These are phyloP conservation scores for Isatis tinctoria DNA, from an alignment of 345 rosid genomes.

Conservation along the genomic window DNA sequence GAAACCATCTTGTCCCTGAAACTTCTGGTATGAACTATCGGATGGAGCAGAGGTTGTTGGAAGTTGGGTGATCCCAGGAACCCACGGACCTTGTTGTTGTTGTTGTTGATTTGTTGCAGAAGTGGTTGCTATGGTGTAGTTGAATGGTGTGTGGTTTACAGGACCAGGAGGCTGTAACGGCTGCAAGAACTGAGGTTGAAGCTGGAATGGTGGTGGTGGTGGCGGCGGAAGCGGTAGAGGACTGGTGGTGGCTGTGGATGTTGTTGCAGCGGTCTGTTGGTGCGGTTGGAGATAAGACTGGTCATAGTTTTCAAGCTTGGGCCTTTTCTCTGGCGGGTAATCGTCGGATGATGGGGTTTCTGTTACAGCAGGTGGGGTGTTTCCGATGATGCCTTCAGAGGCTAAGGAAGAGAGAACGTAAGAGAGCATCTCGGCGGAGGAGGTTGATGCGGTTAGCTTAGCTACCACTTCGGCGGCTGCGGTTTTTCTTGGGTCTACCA, in stretches of 20 bases:
- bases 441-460: constrained; percentile 84
- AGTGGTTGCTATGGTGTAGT: constrained; percentile 41
- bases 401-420: constrained; percentile 89
- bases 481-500: constrained; percentile 63
- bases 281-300: constrained; percentile 45
- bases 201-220: constrained; percentile 46
- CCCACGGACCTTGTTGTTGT: constrained; percentile 44
- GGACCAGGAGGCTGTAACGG: constrained; percentile 56
- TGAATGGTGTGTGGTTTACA: constrained; percentile 44
- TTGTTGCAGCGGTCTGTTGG: constrained; percentile 48
- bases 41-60: constrained; percentile 47
- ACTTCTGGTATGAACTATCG: constrained; percentile 52
- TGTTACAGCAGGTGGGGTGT: constrained; percentile 23
- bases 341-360: constrained; percentile 39
- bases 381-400: constrained; percentile 70
- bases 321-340: constrained; percentile 63
- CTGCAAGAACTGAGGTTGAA: constrained; percentile 40
- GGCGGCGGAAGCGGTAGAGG: constrained; percentile 47
- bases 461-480: constrained; percentile 89
- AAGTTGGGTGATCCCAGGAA: constrained; percentile 37
- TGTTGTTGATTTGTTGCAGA: constrained; percentile 25
- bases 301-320: constrained; percentile 60
- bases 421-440: constrained; percentile 91
- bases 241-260: constrained; percentile 55
- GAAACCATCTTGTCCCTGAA: constrained; percentile 68